Conservation (phyloP, 2,329 filamentous ascomycete genomes). For the Alternaria sp. region DNA sequence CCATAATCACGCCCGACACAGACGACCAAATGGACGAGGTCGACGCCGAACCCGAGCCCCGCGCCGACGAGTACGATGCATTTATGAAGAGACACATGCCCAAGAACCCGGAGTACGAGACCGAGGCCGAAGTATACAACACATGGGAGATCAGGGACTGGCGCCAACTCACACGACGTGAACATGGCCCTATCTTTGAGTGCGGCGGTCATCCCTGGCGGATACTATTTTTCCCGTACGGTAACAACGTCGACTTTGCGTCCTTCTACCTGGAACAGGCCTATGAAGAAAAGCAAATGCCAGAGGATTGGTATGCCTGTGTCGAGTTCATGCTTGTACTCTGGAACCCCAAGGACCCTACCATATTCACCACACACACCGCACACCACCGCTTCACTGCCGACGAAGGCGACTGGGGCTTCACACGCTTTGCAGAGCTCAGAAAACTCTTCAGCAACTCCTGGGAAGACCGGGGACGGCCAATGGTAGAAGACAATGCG, state of each 20-base stretch:
- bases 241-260: conserved; percentile 91
- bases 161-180: conserved; percentile 75
- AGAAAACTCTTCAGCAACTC: conserved; percentile 80
- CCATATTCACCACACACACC: conserved; percentile 73
- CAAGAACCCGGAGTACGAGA: conserved; percentile 78
- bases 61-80: conserved; percentile 72
- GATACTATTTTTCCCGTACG: conserved; percentile 91
- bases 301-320: conserved; percentile 95
- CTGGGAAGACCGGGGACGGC: conserved; percentile 73
- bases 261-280: conserved; percentile 98
- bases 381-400: conserved; percentile 97
- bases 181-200: conserved; percentile 86
- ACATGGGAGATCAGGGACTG: conserved; percentile 92
- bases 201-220: conserved; percentile 92
- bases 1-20: conserved; percentile 66
- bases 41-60: conserved; percentile 59
- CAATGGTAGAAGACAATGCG: conserved; percentile 76
- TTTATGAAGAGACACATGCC: conserved; percentile 83
- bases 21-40: conserved; percentile 64
- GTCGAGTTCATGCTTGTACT: conserved; percentile 94
- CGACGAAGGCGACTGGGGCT: conserved; percentile 98
- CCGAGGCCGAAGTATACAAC: conserved; percentile 74
- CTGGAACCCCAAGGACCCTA: conserved; percentile 93
- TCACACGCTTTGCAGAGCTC: conserved; percentile 93
- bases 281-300: conserved; percentile 74